Evolutionary conservation across 805 yeast species (phyloP).

Genomic region (Myxozyma sirexii): DNA sequence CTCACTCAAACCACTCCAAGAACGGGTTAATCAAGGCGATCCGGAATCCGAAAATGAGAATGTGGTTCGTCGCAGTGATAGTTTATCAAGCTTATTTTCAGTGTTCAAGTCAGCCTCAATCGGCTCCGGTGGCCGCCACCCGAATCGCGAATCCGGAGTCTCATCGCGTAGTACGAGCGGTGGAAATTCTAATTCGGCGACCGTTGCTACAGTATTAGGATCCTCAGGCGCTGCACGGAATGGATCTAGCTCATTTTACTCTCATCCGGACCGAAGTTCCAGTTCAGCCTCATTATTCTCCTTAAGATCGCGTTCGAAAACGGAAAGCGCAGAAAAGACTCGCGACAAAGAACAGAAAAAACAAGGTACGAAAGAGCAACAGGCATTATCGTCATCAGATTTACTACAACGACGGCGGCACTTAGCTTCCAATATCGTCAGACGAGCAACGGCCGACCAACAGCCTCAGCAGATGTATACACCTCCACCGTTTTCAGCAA

Average conservation of each 20-base stretch:
- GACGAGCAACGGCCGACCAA: conserved; percentile 15
- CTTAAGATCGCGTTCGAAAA: background rate
- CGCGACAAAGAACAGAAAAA: background rate
- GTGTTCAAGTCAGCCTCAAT: conserved; percentile 8
- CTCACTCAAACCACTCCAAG: conserved; percentile 1
- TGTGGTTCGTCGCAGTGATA: conserved; percentile 7
- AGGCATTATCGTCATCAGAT: background rate
- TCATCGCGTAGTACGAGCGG: background rate
- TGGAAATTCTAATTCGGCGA: background rate
- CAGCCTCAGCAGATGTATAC: background rate
- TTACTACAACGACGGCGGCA: conserved; percentile 21
- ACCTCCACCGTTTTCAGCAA: background rate
- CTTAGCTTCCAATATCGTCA: conserved; percentile 21
- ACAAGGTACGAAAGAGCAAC: background rate
- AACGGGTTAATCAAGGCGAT: background rate
- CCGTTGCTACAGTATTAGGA: background rate
- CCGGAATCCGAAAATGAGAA: background rate
- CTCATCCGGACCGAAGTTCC: background rate
- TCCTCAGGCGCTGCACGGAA: background rate
- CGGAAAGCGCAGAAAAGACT: background rate
- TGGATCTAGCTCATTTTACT: background rate
- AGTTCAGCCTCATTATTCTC: conserved; percentile 9
- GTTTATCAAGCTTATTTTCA: conserved; percentile 11
- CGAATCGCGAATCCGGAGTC: conserved; percentile 5
- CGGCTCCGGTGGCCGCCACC: background rate